Percentiles rank a stretch among this genome's conserved stretches.
phyloP scores from a whole-genome alignment of 1,284 basidiomycete genomes.

The Ceraceosorus guamensis region DNA sequence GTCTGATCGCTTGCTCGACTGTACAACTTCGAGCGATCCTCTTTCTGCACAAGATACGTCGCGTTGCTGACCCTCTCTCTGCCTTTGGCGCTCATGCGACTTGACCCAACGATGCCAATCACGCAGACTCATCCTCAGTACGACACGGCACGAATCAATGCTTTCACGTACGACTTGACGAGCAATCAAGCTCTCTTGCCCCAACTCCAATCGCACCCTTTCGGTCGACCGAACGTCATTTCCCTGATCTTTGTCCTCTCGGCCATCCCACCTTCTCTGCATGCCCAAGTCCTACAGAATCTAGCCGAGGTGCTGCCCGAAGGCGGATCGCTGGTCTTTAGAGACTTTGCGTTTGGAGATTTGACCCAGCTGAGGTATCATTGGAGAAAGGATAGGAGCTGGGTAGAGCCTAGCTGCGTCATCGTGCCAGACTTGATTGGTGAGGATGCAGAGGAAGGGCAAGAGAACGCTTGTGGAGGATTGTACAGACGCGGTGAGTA shows the following conservation, averaged over 20 bases:
- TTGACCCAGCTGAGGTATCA: slow-evolving; percentile 49
- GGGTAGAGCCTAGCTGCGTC: slow-evolving; percentile 36
- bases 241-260: slow-evolving; percentile 14
- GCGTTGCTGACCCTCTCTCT: neutral
- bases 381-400: slow-evolving; percentile 33
- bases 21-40: neutral
- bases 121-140: slow-evolving; percentile 28
- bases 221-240: slow-evolving; percentile 11
- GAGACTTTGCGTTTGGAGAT: slow-evolving; percentile 49
- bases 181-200: neutral
- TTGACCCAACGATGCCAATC: neutral
- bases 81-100: neutral
- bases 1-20: neutral
- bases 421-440: no score
- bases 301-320: slow-evolving; percentile 7
- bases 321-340: slow-evolving; percentile 32
- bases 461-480: no score
- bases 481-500: no score
- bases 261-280: slow-evolving; percentile 41
- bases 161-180: slow-evolving; percentile 48
- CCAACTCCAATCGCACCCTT: slow-evolving; percentile 1
- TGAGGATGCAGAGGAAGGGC: no score
- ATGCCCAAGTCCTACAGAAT: slow-evolving; percentile 21
- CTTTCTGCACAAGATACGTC: slow-evolving; percentile 1
- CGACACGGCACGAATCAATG: slow-evolving; percentile 30